Evolutionary conservation across 495 filamentous ascomycete genomes (phyloP), one percentile per base, ranked within the genome.

Genomic region (Hyaloscypha bicolor): DNA sequence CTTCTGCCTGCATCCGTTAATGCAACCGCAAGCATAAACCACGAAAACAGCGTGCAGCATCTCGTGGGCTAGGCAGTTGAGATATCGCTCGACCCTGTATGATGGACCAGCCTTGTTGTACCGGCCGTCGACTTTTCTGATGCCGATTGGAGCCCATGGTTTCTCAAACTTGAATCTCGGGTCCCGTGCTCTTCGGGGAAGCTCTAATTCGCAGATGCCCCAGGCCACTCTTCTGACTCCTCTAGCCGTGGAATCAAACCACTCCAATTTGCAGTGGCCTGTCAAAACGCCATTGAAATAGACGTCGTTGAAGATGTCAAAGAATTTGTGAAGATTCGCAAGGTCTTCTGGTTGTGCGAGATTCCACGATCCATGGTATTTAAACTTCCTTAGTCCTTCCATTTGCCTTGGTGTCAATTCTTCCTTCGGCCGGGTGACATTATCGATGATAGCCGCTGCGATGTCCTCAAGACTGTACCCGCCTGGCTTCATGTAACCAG

Each of bases 221-320:
- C 42, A 16, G 4, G 42, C 42, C 42, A 11, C 9, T 6, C 1
- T 19, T 19, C 11, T 14, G 4, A 4, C 11, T 16, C 42, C 42
- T 37, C 35, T 12, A 48, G 9, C 42, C 11, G 16, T 48, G 16
- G 42, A 19, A 19, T 48, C 16, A 48, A 11, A 48, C 11, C 9
- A 48, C 16, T 14, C 42, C 11, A 48, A 6, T 8, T 29, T 25
- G 22, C 60, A 62, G 2, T 29, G 48, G 8, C 39, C 60, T n/a
- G 33, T 51, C 19, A 62, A 30, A 3, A 62, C 19, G 8, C 60
- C 60, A 8, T 62, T 25, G 31, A 62, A 62, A 19, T 51, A 51
- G 4, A 62, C 33, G n/a, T 62, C 60, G 37, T 62, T 62, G 60
- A 62, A 62, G 37, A 62, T 62, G 19, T 62, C 35, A 12, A 62